phyloP scores from a whole-genome alignment of 371 early-diverging fungal species.

The Syncephalis plumigaleata region DNA sequence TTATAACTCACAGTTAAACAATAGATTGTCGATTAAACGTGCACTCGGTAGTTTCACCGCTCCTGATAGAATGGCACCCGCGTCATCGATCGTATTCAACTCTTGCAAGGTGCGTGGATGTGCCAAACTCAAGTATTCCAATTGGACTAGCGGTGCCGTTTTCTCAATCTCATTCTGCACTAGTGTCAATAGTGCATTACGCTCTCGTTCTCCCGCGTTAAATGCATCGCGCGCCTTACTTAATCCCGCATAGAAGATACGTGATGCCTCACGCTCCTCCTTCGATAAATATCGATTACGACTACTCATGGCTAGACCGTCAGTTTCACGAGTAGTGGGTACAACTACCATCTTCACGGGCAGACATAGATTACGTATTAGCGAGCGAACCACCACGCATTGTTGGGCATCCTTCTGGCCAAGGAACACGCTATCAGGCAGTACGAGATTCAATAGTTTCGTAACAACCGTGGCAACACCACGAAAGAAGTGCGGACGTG shows the following conservation, averaged over 20 bases:
- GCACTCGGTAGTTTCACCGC: slow-evolving; percentile 82
- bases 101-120: slow-evolving; percentile 51
- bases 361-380: slow-evolving; percentile 72
- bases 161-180: slow-evolving; percentile 20
- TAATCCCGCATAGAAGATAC: slow-evolving; percentile 59
- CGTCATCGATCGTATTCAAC: slow-evolving; percentile 22
- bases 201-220: slow-evolving; percentile 20
- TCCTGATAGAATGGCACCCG: slow-evolving; percentile 72
- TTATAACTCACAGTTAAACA: slow-evolving; percentile 16
- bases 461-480: slow-evolving; percentile 93
- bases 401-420: slow-evolving; percentile 98
- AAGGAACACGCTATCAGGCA: slow-evolving; percentile 72
- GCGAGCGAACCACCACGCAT: slow-evolving; percentile 61
- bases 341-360: slow-evolving; percentile 57
- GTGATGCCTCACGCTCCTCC: slow-evolving; percentile 52
- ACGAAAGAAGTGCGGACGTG: slow-evolving; percentile 92
- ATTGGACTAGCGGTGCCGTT: slow-evolving; percentile 20
- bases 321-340: slow-evolving; percentile 60
- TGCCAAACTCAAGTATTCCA: slow-evolving; percentile 79
- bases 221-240: slow-evolving; percentile 27
- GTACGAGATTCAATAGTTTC: slow-evolving; percentile 80
- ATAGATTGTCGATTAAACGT: slow-evolving; percentile 82
- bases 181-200: slow-evolving; percentile 22
- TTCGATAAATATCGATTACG: slow-evolving; percentile 73
- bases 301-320: slow-evolving; percentile 82